Evolutionary conservation across 1,284 basidiomycete genomes (phyloP).

Genomic region (Ceratobasidium sp.): DNA sequence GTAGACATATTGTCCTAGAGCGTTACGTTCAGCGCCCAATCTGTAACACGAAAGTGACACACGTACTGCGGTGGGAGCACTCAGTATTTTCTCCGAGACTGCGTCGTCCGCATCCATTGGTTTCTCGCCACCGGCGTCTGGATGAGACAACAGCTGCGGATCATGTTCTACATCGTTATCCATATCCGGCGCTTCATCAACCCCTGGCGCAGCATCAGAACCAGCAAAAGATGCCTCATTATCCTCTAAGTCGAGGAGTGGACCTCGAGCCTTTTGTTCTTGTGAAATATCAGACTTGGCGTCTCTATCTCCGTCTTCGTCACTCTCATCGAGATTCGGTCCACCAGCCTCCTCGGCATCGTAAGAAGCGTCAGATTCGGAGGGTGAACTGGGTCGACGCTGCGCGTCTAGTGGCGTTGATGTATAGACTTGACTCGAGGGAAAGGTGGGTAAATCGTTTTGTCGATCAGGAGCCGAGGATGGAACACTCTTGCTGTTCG

Average conservation of each 20-base stretch:
- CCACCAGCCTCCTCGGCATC: not conserved
- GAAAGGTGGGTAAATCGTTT: conserved; percentile 33
- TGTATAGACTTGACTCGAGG: conserved; percentile 34
- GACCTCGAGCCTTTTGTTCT: not conserved
- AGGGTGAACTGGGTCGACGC: conserved; percentile 13
- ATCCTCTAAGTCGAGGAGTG: not conserved
- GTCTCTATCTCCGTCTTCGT: conserved; percentile 3
- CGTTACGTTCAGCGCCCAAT: not conserved
- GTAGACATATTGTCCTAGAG: not conserved
- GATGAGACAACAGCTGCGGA: conserved; percentile 1
- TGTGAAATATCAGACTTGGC: conserved; percentile 3
- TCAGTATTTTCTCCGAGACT: conserved; percentile 24
- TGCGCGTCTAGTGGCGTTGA: conserved; percentile 40
- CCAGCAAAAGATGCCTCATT: not conserved
- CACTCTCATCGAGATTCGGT: not conserved
- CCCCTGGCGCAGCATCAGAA: not conserved
- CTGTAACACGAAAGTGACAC: not conserved
- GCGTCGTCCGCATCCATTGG: conserved; percentile 33
- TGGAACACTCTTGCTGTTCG: conserved; percentile 10
- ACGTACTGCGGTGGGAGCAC: conserved; percentile 9
- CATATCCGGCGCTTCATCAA: not conserved
- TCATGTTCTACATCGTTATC: conserved; percentile 3
- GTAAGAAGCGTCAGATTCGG: conserved; percentile 6
- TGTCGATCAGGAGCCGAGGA: conserved; percentile 23
- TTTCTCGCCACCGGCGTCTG: not conserved